A percentile compares a stretch with the other conserved stretches of the same genome.
Evolutionary conservation across 352 stramenopile species (phyloP).

Genomic region (Phytophthora palmivora): DNA sequence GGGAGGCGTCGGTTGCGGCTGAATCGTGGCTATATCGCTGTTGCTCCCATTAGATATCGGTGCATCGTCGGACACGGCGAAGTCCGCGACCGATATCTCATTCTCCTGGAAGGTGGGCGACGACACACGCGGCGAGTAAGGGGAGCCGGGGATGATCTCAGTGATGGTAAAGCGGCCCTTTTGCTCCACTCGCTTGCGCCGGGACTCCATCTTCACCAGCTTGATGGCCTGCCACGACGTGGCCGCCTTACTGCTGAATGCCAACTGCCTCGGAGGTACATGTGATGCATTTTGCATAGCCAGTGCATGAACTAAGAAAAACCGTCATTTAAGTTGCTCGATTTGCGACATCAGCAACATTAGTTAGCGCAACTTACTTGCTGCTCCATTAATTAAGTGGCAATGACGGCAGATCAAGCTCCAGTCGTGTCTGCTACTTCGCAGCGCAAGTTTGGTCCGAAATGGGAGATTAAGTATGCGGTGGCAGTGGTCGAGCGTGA

Average conservation of each 20-base stretch:
- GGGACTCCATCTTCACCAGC: constrained; percentile 37
- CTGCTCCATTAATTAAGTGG: no score
- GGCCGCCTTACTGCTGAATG: constrained; percentile 12
- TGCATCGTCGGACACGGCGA: constrained; percentile 11
- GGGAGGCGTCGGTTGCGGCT: constrained; percentile 11
- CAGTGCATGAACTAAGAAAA: background rate
- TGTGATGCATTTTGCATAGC: constrained; percentile 4
- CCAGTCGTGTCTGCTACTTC: background rate
- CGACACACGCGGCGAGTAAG: constrained; percentile 37
- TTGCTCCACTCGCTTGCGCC: constrained; percentile 67
- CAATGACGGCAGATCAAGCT: background rate
- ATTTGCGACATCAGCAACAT: no score
- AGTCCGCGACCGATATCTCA: constrained; percentile 21
- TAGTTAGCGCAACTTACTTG: no score
- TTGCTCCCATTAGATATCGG: constrained; percentile 21
- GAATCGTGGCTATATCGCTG: constrained; percentile 20
- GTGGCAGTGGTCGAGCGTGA: constrained; percentile 34
- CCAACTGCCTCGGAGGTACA: constrained; percentile 26
- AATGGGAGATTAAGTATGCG: constrained; percentile 40
- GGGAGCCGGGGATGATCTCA: constrained; percentile 70
- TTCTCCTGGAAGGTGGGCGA: constrained; percentile 36
- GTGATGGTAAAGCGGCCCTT: constrained; percentile 87
- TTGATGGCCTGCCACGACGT: constrained; percentile 4
- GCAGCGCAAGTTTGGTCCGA: constrained; percentile 35
- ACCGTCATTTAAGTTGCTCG: no score